Conservation (phyloP, 148 eudicot genomes). For the Cornus controversa region DNA sequence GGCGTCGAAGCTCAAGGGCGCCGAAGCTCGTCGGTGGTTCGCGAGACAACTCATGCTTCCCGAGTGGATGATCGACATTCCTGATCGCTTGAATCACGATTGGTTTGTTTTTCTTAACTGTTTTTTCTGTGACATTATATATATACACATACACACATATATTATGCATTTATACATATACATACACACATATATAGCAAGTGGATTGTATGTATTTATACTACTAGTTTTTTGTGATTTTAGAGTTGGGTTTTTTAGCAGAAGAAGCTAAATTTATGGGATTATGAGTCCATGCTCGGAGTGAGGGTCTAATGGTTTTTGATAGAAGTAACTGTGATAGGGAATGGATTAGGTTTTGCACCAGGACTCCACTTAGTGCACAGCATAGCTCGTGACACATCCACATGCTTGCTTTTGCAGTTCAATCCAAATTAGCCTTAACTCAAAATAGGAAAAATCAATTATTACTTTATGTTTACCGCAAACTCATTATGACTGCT, state of each 20-base stretch:
- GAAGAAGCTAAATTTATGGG: not conserved
- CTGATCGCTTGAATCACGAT: slow-evolving; percentile 52
- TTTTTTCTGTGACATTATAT: not conserved
- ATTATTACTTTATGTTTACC: too few species aligned
- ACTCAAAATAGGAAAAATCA: not conserved
- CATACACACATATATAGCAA: too few species aligned
- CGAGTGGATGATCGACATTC: slow-evolving; percentile 98
- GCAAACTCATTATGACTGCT: not conserved
- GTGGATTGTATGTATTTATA: not conserved
- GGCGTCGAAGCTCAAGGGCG: slow-evolving; percentile 64
- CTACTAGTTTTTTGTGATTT: not conserved
- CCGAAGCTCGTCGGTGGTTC: slow-evolving; percentile 74
- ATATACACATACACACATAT: too few species aligned
- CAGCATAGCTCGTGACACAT: too few species aligned
- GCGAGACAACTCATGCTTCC: slow-evolving; percentile 92
- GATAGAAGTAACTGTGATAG: not conserved
- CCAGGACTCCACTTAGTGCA: too few species aligned
- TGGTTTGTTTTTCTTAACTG: slow-evolving; percentile 40
- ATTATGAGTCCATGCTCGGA: not conserved
- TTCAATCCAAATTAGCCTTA: not conserved
- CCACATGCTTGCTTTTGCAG: not conserved
- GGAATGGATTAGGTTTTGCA: not conserved
- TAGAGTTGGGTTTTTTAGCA: not conserved
- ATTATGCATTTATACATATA: too few species aligned
- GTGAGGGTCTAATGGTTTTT: not conserved